Base-by-base conservation (phyloP, 1,284 basidiomycete species). In the Sanghuangporus sanghuang region DNA sequence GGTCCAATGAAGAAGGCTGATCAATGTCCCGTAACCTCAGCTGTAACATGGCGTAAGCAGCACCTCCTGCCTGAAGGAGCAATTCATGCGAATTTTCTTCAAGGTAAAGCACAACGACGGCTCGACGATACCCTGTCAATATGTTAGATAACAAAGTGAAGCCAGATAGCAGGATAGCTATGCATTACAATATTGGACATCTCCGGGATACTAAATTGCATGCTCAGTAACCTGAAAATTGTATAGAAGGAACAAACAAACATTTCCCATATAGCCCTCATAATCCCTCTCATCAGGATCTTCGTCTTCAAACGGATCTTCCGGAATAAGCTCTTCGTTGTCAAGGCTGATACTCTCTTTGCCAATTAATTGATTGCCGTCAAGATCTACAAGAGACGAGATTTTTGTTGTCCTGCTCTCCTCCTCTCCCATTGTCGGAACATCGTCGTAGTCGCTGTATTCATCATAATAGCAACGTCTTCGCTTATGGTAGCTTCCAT, bases 261-360 rank as follows among this genome's bases (percentile, higher is more conserved):
- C 79, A 68, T 80, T 79, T 21, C 76, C 79, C 66, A 72, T 72
- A 61, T 78, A 79, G 8, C 76, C 77, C 61, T 78, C 76, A 57
- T 77, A 78, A 1, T 78, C 74, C 57, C 72, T 67, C 1, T 78
- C 71, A 64, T 82, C 78, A 14, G 76, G 75, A 3, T 61, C 59
- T 6, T 60, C 70, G n/a, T 64, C 71, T 16, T 77, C 73, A 60
- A 79, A 74, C 0, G 69, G 14, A 8, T 56, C 39, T 7, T 16
- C 42, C 2, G 59, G 63, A 21, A 64, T 61, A 36, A 62, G 49
- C 8, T 68, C 61, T 6, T 62, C 61, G 1, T 70, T 68, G 48
- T 76, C 67, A 6, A 69, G 68, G 0, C 76, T 77, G 18, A 79
- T 73, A 11, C 77, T 68, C 50, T 73, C 70, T 3, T 55, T 66